Conservation (phyloP, 495 filamentous ascomycete species). For the Parachaetomium inaequale region DNA sequence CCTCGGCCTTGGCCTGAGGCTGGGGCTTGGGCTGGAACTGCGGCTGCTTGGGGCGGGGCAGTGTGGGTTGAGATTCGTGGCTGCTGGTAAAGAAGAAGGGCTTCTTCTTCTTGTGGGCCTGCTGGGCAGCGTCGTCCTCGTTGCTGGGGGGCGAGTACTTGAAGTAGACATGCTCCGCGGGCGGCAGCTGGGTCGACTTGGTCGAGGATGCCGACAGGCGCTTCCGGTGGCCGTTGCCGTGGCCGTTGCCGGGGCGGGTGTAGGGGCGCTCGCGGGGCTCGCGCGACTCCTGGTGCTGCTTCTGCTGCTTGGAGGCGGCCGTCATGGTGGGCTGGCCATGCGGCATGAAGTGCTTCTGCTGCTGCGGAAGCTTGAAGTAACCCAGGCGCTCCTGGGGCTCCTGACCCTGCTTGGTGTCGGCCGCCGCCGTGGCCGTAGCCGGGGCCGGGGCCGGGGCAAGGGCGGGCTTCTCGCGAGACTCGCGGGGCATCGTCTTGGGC, state of each 20-base stretch:
- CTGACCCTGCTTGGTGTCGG: background rate
- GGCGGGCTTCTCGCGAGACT: background rate
- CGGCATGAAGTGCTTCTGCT: background rate
- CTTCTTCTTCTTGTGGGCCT: background rate
- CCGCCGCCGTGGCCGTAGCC: no score
- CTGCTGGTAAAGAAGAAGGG: no score
- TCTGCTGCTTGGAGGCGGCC: background rate
- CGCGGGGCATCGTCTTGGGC: background rate
- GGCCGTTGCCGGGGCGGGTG: no score
- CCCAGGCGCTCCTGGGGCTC: background rate
- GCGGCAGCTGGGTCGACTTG: background rate
- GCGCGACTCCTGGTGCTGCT: background rate
- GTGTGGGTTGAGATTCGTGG: background rate
- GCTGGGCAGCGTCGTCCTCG: no score
- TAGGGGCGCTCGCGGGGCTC: background rate
- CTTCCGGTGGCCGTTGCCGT: background rate
- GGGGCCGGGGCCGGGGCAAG: no score
- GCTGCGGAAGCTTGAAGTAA: background rate
- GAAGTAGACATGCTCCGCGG: background rate
- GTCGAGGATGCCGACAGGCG: background rate
- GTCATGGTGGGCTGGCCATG: background rate
- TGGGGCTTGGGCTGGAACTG: background rate
- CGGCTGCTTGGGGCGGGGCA: background rate
- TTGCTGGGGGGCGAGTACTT: background rate
- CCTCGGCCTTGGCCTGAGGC: background rate